These are phyloP conservation scores for Suhomyces xylopsoci DNA, from an alignment of 805 yeast species.

Conservation along the genomic window DNA sequence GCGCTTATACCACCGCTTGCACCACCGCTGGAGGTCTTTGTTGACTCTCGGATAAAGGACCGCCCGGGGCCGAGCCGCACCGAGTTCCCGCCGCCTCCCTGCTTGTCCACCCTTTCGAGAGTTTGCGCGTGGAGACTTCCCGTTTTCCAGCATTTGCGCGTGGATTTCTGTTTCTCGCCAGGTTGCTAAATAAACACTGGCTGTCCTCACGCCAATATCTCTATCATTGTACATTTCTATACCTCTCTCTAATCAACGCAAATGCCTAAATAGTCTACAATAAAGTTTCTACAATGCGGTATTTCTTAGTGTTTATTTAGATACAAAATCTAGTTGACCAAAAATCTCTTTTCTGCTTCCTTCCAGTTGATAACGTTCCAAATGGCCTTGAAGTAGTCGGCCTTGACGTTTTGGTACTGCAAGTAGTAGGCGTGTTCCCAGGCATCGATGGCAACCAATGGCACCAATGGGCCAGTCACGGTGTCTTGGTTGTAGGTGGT, in stretches of 20 bases:
- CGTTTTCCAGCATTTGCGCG: neutral
- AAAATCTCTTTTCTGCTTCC: constrained; percentile 74
- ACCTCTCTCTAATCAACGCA: neutral
- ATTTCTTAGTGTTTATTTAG: neutral
- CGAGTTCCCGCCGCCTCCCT: neutral
- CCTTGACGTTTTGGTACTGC: constrained; percentile 90
- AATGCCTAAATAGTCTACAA: neutral
- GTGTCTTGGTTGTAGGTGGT: constrained; percentile 88
- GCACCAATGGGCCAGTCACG: constrained; percentile 63
- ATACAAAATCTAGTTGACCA: constrained; percentile 6
- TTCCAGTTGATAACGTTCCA: constrained; percentile 95
- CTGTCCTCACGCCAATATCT: no score
- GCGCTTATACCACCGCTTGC: no score
- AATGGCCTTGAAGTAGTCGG: constrained; percentile 86
- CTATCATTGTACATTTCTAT: no score
- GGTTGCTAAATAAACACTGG: neutral
- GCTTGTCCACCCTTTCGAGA: neutral
- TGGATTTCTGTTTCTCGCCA: neutral
- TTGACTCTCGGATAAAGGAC: neutral
- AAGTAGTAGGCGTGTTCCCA: constrained; percentile 97
- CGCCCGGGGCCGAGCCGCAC: neutral
- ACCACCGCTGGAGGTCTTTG: neutral
- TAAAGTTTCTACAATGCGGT: neutral
- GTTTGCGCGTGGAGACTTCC: no score
- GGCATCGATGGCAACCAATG: constrained; percentile 87